These are phyloP conservation scores for Aegilops umbellulata DNA, from an alignment of 176 grass and related monocot genomes.

Conservation along the genomic window DNA sequence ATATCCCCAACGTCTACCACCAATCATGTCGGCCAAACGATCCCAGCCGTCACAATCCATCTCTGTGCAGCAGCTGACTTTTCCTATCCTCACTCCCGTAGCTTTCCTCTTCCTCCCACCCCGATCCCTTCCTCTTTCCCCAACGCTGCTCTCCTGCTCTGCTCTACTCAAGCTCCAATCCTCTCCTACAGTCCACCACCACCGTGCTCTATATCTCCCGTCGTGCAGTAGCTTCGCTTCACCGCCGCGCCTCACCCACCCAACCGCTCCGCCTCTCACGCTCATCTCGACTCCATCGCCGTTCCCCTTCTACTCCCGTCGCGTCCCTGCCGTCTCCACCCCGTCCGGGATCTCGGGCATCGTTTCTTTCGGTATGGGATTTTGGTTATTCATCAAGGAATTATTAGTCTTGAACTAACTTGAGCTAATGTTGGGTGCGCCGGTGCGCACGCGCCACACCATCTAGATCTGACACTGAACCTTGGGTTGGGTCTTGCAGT, in stretches of 20 bases:
- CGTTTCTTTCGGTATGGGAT: neutral
- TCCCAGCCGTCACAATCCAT: neutral
- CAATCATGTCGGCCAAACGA: slow-evolving; percentile 1
- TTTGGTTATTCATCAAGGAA: neutral
- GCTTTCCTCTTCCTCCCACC: slow-evolving; percentile 1
- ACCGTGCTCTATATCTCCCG: neutral
- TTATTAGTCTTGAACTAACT: neutral
- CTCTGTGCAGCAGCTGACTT: slow-evolving; percentile 1
- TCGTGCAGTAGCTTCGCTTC: neutral
- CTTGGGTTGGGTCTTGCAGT: slow-evolving; percentile 3
- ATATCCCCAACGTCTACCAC: neutral
- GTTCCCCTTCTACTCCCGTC: neutral
- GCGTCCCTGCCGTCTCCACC: neutral
- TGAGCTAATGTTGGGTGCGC: neutral
- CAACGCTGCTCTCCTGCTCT: neutral
- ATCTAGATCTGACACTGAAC: slow-evolving; percentile 4
- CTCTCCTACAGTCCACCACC: neutral
- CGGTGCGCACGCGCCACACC: neutral
- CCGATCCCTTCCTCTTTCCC: neutral
- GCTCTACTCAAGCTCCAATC: slow-evolving; percentile 8
- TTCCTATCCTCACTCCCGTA: slow-evolving; percentile 16
- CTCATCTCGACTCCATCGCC: neutral
- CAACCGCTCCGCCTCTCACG: neutral
- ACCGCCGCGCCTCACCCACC: neutral
- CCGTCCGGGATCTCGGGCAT: neutral